These are phyloP conservation scores for Sanghuangporus sanghuang DNA, from an alignment of 1,284 basidiomycete genomes.

Conservation along the genomic window DNA sequence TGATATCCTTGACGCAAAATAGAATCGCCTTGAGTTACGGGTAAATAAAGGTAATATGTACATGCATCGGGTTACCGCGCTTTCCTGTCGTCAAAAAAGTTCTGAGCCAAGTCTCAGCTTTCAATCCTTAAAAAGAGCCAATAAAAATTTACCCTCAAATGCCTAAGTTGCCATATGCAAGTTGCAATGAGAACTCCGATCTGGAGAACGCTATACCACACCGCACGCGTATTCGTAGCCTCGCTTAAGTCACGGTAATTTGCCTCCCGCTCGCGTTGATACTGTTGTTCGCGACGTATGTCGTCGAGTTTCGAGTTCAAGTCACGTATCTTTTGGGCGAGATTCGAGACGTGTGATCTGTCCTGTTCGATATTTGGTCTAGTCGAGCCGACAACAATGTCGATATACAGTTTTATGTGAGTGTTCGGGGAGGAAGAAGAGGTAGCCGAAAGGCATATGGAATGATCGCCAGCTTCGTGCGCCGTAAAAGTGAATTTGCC, in stretches of 20 bases:
- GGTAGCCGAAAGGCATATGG: conserved; percentile 91
- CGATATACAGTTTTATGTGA: conserved; percentile 93
- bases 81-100: conserved; percentile 88
- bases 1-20: too few relatives aligned
- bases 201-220: conserved; percentile 92
- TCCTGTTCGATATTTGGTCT: conserved; percentile 81
- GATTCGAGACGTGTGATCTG: conserved; percentile 80
- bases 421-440: conserved; percentile 73
- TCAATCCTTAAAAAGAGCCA: background rate
- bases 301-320: conserved; percentile 92
- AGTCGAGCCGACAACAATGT: conserved; percentile 87
- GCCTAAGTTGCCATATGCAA: conserved; percentile 89
- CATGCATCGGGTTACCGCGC: conserved; percentile 41
- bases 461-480: conserved; percentile 94
- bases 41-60: background rate
- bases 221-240: conserved; percentile 79
- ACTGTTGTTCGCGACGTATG: conserved; percentile 94
- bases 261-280: conserved; percentile 94
- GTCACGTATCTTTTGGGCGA: conserved; percentile 84
- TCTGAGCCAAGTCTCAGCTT: conserved; percentile 36
- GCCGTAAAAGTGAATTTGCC: conserved; percentile 97
- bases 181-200: conserved; percentile 81
- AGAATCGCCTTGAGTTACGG: background rate
- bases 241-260: conserved; percentile 89
- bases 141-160: conserved; percentile 68